These are phyloP conservation scores for Pichia occidentalis DNA, from an alignment of 805 yeast species.

Conservation along the genomic window DNA sequence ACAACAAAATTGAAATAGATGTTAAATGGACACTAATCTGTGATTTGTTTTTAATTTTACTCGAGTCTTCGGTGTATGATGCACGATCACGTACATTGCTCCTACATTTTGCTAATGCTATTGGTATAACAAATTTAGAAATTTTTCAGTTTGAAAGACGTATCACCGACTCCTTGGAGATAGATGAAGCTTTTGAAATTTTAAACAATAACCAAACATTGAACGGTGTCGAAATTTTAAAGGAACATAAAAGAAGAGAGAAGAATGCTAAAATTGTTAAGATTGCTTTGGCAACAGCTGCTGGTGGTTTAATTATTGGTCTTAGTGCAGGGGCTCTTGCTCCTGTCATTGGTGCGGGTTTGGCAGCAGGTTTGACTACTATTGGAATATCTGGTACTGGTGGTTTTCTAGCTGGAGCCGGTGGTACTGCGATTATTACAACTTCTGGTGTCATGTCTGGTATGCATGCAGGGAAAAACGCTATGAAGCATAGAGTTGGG, in stretches of 20 bases:
- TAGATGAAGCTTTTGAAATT: slow-evolving; percentile 45
- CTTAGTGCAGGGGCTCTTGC: slow-evolving; percentile 92
- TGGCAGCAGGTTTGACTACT: slow-evolving; percentile 95
- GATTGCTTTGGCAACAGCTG: slow-evolving; percentile 91
- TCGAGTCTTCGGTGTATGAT: slow-evolving; percentile 84
- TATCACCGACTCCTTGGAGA: slow-evolving; percentile 82
- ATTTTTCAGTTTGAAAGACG: slow-evolving; percentile 84
- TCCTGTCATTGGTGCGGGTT: slow-evolving; percentile 97
- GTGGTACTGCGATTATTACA: slow-evolving; percentile 92
- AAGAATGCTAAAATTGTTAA: slow-evolving; percentile 67
- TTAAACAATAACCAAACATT: slow-evolving; percentile 46
- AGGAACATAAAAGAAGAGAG: slow-evolving; percentile 60
- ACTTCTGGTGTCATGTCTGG: slow-evolving; percentile 89
- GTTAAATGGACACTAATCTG: slow-evolving; percentile 92
- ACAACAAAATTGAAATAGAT: slow-evolving; percentile 50
- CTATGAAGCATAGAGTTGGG: slow-evolving; percentile 83
- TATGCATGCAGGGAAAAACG: slow-evolving; percentile 77
- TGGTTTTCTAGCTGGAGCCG: slow-evolving; percentile 91
- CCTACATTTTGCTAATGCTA: slow-evolving; percentile 53
- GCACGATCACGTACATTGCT: slow-evolving; percentile 81
- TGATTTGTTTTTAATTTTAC: slow-evolving; percentile 72
- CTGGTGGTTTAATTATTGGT: slow-evolving; percentile 93
- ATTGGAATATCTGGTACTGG: slow-evolving; percentile 92
- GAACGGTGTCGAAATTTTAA: slow-evolving; percentile 65
- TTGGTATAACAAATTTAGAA: slow-evolving; percentile 60